phyloP scores from a whole-genome alignment of 345 rosid genomes.

The Euclidium syriacum region DNA sequence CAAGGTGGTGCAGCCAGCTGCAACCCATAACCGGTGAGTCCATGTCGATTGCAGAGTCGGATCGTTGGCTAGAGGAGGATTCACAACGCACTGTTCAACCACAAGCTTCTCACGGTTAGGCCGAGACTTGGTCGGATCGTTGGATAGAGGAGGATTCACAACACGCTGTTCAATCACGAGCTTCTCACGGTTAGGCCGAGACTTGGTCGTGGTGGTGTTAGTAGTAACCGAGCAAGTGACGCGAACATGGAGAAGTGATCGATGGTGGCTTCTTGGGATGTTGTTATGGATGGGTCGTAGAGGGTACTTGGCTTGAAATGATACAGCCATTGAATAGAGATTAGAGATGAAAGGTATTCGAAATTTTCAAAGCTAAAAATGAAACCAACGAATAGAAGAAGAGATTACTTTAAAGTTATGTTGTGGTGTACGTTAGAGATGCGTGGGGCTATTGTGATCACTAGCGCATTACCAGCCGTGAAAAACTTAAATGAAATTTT shows the following conservation, averaged over 20 bases:
- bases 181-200: slow-evolving; percentile 27
- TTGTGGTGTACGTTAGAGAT: slow-evolving; percentile 27
- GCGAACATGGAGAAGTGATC: neutral
- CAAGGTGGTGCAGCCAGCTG: slow-evolving; percentile 62
- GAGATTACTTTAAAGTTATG: neutral
- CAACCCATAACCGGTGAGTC: slow-evolving; percentile 71
- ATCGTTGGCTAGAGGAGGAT: slow-evolving; percentile 40
- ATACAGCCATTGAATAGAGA: slow-evolving; percentile 47
- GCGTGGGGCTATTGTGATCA: slow-evolving; percentile 51
- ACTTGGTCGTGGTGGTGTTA: slow-evolving; percentile 37
- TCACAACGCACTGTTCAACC: slow-evolving; percentile 14
- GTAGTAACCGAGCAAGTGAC: slow-evolving; percentile 40
- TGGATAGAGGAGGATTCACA: slow-evolving; percentile 26
- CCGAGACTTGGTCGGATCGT: slow-evolving; percentile 42
- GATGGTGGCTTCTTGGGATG: slow-evolving; percentile 14
- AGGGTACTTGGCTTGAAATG: slow-evolving; percentile 43
- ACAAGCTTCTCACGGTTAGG: slow-evolving; percentile 29
- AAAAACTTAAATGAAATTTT: neutral
- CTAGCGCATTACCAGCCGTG: neutral
- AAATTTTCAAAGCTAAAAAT: neutral
- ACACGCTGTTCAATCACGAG: slow-evolving; percentile 21
- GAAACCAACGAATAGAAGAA: slow-evolving; percentile 1
- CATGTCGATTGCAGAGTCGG: slow-evolving; percentile 61
- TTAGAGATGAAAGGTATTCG: neutral
- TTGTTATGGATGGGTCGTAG: slow-evolving; percentile 20